Evolutionary conservation across 2,329 filamentous ascomycete species (phyloP).

Genomic region (Didymella exigua): DNA sequence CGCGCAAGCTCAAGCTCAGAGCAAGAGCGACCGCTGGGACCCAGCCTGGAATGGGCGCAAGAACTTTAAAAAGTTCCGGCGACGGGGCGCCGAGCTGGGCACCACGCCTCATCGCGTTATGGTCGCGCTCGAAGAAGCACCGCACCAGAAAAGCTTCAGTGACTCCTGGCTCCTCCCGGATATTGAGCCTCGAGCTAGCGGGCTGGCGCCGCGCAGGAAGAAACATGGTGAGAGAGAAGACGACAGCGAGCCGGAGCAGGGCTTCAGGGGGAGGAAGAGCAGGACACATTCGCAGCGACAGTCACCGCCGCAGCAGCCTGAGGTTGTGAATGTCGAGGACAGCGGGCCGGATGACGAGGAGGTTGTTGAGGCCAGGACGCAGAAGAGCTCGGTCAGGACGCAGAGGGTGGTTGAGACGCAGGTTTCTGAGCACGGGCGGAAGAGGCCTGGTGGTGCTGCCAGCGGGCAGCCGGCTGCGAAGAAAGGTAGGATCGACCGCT

Average conservation of each 20-base stretch:
- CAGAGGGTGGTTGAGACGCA: constrained; percentile 40
- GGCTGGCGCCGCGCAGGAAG: neutral
- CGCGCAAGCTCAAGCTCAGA: constrained; percentile 39
- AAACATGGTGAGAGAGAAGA: constrained; percentile 19
- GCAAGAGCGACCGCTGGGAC: constrained; percentile 75
- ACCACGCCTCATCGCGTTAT: constrained; percentile 64
- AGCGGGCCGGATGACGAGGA: constrained; percentile 40
- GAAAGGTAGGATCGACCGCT: constrained; percentile 25
- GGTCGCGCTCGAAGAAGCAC: constrained; percentile 71
- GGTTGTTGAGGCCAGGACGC: constrained; percentile 21
- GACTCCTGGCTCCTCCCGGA: constrained; percentile 76
- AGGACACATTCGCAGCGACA: constrained; percentile 13
- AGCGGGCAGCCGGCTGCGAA: constrained; percentile 37
- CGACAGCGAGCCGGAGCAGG: constrained; percentile 36
- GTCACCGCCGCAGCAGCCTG: constrained; percentile 26
- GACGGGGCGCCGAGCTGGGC: constrained; percentile 43
- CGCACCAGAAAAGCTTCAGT: constrained; percentile 70
- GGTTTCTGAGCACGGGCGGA: constrained; percentile 38
- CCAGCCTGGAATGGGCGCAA: constrained; percentile 90
- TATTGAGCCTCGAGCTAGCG: constrained; percentile 14
- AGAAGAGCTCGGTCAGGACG: constrained; percentile 33
- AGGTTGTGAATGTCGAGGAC: constrained; percentile 40
- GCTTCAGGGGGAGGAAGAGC: constrained; percentile 25
- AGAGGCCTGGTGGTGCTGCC: constrained; percentile 34
- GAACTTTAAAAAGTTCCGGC: constrained; percentile 92